Percentiles rank a stretch among this genome's conserved stretches.
Conservation (phyloP, 306 rosid genomes). For the Gynostemma pentaphyllum region DNA sequence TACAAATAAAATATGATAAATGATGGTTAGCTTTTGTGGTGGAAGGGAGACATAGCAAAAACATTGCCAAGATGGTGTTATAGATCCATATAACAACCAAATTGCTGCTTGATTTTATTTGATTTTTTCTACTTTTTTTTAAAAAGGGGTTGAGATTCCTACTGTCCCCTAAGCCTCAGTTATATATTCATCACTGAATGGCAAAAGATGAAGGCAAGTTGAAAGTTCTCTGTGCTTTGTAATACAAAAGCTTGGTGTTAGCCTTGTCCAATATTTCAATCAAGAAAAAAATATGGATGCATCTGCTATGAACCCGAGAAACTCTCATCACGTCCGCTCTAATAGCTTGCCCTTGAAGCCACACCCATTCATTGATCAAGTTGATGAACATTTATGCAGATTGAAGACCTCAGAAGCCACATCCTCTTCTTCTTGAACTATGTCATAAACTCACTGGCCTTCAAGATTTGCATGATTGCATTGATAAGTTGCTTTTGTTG, state of each 20-base stretch:
- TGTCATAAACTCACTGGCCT: not conserved
- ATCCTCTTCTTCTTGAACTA: slow-evolving; percentile 9
- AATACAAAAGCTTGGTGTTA: not conserved
- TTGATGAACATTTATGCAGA: slow-evolving; percentile 1
- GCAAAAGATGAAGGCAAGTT: not conserved
- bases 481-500: slow-evolving; percentile 20
- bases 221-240: not conserved
- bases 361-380: slow-evolving; percentile 10
- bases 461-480: too few species aligned
- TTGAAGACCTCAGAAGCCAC: slow-evolving; percentile 3
- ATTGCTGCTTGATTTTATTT: not conserved
- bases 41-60: slow-evolving; percentile 19
- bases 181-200: not conserved
- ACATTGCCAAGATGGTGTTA: slow-evolving; percentile 10
- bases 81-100: slow-evolving; percentile 9
- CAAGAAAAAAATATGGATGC: slow-evolving; percentile 11
- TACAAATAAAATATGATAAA: not conserved
- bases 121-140: not conserved
- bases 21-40: not conserved
- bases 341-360: too few species aligned
- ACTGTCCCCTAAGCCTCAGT: not conserved
- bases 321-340: slow-evolving; percentile 9
- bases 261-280: not conserved
- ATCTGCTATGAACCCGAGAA: slow-evolving; percentile 4
- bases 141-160: slow-evolving; percentile 1